A percentile compares a stretch with the other conserved stretches of the same genome.
Evolutionary conservation across 148 eudicot genomes (phyloP).

Genomic region (Silene conica): DNA sequence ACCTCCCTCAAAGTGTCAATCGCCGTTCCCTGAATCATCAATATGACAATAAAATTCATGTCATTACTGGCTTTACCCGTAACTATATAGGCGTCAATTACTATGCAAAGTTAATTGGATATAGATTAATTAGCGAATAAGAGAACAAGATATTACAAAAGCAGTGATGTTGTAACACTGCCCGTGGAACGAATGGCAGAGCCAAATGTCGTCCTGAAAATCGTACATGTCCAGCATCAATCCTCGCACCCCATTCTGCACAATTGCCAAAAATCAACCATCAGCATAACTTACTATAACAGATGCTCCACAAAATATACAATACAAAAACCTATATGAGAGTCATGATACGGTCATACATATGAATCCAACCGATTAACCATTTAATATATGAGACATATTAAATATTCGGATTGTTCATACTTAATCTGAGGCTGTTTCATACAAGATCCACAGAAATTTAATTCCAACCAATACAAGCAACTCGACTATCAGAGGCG

Average conservation of each 20-base stretch:
- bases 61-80: constrained; percentile 5
- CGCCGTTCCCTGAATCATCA: constrained; percentile 69
- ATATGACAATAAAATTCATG: neutral
- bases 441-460: neutral
- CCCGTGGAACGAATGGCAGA: constrained; percentile 87
- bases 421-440: too few species aligned
- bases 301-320: neutral
- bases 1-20: constrained; percentile 79
- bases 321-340: neutral
- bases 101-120: neutral
- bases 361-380: too few species aligned
- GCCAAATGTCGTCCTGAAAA: constrained; percentile 87
- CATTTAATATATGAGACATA: too few species aligned
- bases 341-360: neutral
- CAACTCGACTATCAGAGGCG: constrained; percentile 8
- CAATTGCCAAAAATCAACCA: constrained; percentile 21
- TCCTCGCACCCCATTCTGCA: constrained; percentile 95
- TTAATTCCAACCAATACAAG: constrained; percentile 9
- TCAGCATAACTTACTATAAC: constrained; percentile 8
- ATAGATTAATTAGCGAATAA: constrained; percentile 1
- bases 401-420: too few species aligned
- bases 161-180: constrained; percentile 94
- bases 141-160: constrained; percentile 52
- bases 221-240: constrained; percentile 99
- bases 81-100: neutral